Percentiles rank a stretch among this genome's conserved stretches.
phyloP scores from a whole-genome alignment of 1,284 basidiomycete genomes.

The Ganoderma multipileum region DNA sequence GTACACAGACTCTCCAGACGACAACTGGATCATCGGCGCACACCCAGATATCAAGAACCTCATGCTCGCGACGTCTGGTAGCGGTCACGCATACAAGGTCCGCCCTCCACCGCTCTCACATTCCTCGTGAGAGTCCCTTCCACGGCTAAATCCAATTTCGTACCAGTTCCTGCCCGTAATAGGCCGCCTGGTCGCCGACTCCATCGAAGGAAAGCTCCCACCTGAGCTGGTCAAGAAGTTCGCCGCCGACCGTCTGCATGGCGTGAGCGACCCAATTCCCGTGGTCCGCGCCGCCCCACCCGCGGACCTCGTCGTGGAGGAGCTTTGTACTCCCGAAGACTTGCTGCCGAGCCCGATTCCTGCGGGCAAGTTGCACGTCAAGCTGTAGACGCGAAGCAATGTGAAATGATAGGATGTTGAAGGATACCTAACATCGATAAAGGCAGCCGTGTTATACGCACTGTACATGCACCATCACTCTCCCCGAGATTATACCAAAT shows the following conservation, averaged over 20 bases:
- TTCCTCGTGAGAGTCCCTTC: no score
- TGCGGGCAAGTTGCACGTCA: neutral
- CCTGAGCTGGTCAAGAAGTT: conserved; percentile 59
- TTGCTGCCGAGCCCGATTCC: conserved; percentile 37
- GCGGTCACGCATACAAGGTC: conserved; percentile 87
- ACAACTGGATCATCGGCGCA: conserved; percentile 81
- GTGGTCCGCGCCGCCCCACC: conserved; percentile 31
- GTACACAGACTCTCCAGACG: conserved; percentile 82
- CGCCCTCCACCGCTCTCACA: neutral
- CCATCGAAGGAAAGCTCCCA: conserved; percentile 70
- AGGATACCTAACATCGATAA: neutral
- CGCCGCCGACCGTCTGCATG: conserved; percentile 50
- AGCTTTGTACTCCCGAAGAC: conserved; percentile 59
- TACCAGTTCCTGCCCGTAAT: conserved; percentile 83
- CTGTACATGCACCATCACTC: neutral
- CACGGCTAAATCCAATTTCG: neutral
- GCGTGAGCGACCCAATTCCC: conserved; percentile 33
- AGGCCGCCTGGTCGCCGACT: conserved; percentile 76
- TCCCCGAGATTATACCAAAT: neutral
- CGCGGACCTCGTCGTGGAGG: conserved; percentile 51
- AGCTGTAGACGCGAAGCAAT: neutral
- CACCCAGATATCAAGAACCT: conserved; percentile 64
- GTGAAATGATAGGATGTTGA: neutral
- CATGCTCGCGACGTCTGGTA: conserved; percentile 78
- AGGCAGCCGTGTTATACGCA: neutral